Conservation (phyloP, 1,139 yeast genomes). For the Lodderomyces jiufengensis region DNA sequence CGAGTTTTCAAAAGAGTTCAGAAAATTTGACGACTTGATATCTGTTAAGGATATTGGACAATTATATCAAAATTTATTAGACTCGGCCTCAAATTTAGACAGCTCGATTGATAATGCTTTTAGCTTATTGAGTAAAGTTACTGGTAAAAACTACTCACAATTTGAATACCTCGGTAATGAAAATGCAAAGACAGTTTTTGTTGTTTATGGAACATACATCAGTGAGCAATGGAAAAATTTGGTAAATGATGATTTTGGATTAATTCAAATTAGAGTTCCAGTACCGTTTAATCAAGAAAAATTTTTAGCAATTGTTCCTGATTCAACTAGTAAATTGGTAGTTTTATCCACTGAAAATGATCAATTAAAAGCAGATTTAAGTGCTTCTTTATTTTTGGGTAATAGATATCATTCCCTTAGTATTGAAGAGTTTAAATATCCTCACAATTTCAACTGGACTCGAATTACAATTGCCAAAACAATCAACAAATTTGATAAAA, state of each 20-base stretch:
- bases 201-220: slow-evolving; percentile 72
- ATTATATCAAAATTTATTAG: slow-evolving; percentile 37
- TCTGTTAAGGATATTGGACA: slow-evolving; percentile 43
- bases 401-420: slow-evolving; percentile 39
- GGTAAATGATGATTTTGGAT: slow-evolving; percentile 48
- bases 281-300: slow-evolving; percentile 66
- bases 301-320: slow-evolving; percentile 59
- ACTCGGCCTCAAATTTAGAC: slow-evolving; percentile 23
- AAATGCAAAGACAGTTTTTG: slow-evolving; percentile 67
- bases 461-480: slow-evolving; percentile 51
- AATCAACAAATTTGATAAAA: slow-evolving; percentile 35
- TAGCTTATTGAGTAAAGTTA: slow-evolving; percentile 48
- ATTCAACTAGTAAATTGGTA: slow-evolving; percentile 54
- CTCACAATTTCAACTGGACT: slow-evolving; percentile 55
- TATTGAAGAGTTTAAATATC: slow-evolving; percentile 51
- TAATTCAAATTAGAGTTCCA: slow-evolving; percentile 72
- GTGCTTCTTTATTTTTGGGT: slow-evolving; percentile 64
- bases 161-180: slow-evolving; percentile 69
- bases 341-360: slow-evolving; percentile 44
- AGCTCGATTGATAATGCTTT: slow-evolving; percentile 42
- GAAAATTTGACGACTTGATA: slow-evolving; percentile 46
- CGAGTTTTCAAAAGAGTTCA: slow-evolving; percentile 55
- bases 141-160: slow-evolving; percentile 59
- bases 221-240: slow-evolving; percentile 50
- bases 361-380: slow-evolving; percentile 60